These are phyloP conservation scores for Hydnomerulius pinastri DNA, from an alignment of 768 basidiomycete species.

Conservation along the genomic window DNA sequence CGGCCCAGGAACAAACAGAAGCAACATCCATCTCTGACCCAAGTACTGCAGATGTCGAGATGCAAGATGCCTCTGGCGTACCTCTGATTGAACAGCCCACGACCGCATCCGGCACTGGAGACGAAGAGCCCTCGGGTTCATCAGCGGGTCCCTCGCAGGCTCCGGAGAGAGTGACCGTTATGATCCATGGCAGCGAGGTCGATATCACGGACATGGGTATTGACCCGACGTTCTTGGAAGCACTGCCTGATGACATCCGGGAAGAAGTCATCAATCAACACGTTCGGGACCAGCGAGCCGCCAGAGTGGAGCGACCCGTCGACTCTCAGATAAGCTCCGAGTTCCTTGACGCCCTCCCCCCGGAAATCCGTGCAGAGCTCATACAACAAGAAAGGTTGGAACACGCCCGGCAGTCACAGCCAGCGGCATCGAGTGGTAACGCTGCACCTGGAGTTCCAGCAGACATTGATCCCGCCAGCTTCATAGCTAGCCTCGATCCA, in stretches of 20 bases:
- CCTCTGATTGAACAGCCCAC: constrained; percentile 21
- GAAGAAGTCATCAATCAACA: constrained; percentile 98
- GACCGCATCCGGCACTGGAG: constrained; percentile 21
- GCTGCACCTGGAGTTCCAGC: constrained; percentile 44
- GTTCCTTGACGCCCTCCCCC: constrained; percentile 94
- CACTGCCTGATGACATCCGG: constrained; percentile 97
- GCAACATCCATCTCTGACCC: constrained; percentile 34
- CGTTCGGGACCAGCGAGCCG: constrained; percentile 85
- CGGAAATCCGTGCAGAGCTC: constrained; percentile 95
- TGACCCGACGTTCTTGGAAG: constrained; percentile 96
- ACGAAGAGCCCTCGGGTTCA: constrained; percentile 21
- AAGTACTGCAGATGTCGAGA: constrained; percentile 46
- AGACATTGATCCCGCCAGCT: constrained; percentile 86
- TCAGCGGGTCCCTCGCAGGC: constrained; percentile 36
- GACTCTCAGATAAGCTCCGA: constrained; percentile 93
- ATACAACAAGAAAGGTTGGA: constrained; percentile 93
- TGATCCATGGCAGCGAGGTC: constrained; percentile 88
- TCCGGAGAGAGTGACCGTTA: constrained; percentile 78
- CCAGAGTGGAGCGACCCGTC: constrained; percentile 68
- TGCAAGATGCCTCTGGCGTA: constrained; percentile 44
- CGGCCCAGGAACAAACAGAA: constrained; percentile 16
- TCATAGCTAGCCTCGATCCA: constrained; percentile 91
- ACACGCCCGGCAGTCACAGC: constrained; percentile 56
- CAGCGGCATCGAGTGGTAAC: constrained; percentile 31
- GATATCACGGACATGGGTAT: constrained; percentile 99